A percentile compares a stretch with the other conserved stretches of the same genome.
Conservation (phyloP, 2,329 filamentous ascomycete genomes). For the Helminthosporium solani region DNA sequence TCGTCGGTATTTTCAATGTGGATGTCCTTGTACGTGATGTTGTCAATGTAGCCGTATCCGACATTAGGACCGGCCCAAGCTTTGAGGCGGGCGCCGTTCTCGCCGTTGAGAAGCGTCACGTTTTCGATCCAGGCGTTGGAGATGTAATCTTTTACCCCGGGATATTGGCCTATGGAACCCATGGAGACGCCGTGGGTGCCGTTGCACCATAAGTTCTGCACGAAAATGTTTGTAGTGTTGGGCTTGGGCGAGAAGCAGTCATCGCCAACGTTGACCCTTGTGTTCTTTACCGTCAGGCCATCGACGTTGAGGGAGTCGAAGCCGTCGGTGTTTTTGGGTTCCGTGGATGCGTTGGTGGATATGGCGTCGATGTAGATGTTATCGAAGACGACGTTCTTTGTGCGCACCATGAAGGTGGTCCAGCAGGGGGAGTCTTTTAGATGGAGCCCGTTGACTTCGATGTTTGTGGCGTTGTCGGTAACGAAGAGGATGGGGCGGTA, state of each 20-base stretch:
- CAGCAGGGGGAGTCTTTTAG: constrained; percentile 64
- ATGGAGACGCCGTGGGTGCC: constrained; percentile 37
- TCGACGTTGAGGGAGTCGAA: constrained; percentile 62
- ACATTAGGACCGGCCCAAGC: constrained; percentile 60
- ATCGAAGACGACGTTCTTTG: constrained; percentile 56
- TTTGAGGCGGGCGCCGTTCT: constrained; percentile 61
- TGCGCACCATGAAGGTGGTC: constrained; percentile 63
- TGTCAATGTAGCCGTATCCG: constrained; percentile 62
- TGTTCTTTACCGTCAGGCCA: constrained; percentile 47
- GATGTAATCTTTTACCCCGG: constrained; percentile 35
- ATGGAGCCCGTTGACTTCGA: constrained; percentile 59
- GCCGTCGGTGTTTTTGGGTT: constrained; percentile 63
- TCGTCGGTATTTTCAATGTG: constrained; percentile 60
- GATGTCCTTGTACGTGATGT: constrained; percentile 64
- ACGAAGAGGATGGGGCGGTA: constrained; percentile 62
- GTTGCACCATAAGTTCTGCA: constrained; percentile 38
- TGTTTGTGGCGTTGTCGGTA: constrained; percentile 61
- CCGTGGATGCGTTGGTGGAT: constrained; percentile 50
- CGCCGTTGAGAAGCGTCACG: constrained; percentile 56
- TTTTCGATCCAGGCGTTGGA: constrained; percentile 58
- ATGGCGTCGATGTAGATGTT: constrained; percentile 57
- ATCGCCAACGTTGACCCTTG: constrained; percentile 38
- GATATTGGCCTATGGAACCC: constrained; percentile 35
- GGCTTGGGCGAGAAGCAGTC: constrained; percentile 37
- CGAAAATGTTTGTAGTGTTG: constrained; percentile 38